Evolutionary conservation across 768 basidiomycete genomes (phyloP).

Genomic region (Jaapia argillacea): DNA sequence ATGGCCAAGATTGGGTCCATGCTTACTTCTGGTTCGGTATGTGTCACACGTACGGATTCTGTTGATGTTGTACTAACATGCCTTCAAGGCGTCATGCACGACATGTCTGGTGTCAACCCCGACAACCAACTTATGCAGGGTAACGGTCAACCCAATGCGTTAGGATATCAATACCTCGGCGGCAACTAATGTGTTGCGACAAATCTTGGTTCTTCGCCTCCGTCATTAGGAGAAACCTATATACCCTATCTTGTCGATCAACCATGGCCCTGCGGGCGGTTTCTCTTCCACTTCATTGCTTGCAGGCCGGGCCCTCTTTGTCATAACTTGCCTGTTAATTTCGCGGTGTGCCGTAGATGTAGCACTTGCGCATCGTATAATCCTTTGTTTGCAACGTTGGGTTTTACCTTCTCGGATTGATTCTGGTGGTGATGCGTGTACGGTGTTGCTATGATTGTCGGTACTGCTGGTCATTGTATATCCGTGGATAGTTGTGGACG

Average conservation of each 20-base stretch:
- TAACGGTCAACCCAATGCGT: slow-evolving; percentile 35
- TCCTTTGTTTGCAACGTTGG: no score
- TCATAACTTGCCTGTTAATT: neutral
- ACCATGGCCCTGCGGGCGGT: neutral
- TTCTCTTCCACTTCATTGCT: no score
- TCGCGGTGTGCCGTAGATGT: no score
- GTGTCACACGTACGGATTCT: slow-evolving; percentile 17
- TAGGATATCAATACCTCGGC: slow-evolving; percentile 42
- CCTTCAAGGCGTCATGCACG: slow-evolving; percentile 36
- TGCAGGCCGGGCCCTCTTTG: neutral
- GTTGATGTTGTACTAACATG: neutral
- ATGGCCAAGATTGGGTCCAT: slow-evolving; percentile 29
- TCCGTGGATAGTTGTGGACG: no score
- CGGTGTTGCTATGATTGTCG: no score
- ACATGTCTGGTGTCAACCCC: slow-evolving; percentile 46
- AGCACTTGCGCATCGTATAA: neutral
- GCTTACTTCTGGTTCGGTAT: slow-evolving; percentile 54
- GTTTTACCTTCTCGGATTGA: no score
- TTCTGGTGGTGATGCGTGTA: no score
- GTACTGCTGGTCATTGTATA: no score
- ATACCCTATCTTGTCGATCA: neutral
- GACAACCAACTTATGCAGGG: slow-evolving; percentile 40
- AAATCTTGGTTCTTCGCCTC: neutral
- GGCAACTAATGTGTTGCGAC: slow-evolving; percentile 7
- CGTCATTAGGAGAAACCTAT: neutral